Percentiles rank a stretch among this genome's conserved stretches.
phyloP scores from a whole-genome alignment of 2,329 filamentous ascomycete genomes.

The Ceratocystis smalleyi region DNA sequence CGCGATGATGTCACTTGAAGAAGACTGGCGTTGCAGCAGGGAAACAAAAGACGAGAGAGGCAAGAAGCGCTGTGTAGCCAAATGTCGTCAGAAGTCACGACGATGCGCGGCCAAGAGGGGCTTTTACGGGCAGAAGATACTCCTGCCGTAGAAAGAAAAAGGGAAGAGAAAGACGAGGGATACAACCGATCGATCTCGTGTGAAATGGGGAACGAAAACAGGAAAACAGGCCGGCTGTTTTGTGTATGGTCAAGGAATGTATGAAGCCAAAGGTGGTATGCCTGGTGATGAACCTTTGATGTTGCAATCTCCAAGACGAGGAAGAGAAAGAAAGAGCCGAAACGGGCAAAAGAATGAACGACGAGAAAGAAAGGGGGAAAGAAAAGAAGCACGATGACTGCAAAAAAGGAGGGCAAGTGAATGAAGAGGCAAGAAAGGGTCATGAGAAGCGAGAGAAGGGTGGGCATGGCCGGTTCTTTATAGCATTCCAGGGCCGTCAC shows the following conservation, averaged over 20 bases:
- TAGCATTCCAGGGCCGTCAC: constrained; percentile 10
- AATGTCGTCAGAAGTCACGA: not conserved
- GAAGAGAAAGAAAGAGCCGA: constrained; percentile 3
- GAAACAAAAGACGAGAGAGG: not conserved
- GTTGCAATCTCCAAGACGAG: not conserved
- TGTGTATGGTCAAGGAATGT: not conserved
- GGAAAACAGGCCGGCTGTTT: not conserved
- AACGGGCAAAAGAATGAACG: constrained; percentile 2
- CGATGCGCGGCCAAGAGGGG: not conserved
- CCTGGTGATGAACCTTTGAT: not conserved
- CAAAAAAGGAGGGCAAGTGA: not conserved
- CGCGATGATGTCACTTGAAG: not conserved
- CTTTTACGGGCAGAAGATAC: not conserved
- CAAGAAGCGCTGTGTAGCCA: not conserved
- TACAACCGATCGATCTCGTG: not conserved
- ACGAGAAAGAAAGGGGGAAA: not conserved
- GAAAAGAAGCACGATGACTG: constrained; percentile 6
- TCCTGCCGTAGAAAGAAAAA: not conserved
- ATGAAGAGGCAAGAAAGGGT: not conserved
- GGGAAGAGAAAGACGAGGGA: not conserved
- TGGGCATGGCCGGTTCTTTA: constrained; percentile 9
- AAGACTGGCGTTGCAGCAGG: not conserved
- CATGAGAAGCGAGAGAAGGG: not conserved
- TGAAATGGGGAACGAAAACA: constrained; percentile 4
- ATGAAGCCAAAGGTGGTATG: not conserved